Percentiles rank a stretch among this genome's conserved stretches.
These are phyloP conservation scores for Claviceps sp. DNA, from an alignment of 2,329 filamentous ascomycete species.

Conservation along the genomic window DNA sequence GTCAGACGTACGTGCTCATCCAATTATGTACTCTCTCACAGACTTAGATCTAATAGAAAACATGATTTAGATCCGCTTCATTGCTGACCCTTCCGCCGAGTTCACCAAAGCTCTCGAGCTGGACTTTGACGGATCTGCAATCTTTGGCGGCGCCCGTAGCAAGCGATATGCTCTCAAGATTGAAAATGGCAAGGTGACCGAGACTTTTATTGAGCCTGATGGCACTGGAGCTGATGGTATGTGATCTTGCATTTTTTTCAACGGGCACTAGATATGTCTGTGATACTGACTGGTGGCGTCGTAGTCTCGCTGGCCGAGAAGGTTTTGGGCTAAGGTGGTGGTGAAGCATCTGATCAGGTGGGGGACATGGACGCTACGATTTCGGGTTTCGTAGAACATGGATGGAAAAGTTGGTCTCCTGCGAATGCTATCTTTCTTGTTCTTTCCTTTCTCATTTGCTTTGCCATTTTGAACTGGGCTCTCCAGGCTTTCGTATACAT, in stretches of 20 bases:
- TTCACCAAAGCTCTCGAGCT: constrained; percentile 80
- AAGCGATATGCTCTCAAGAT: constrained; percentile 81
- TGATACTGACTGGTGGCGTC: constrained; percentile 1
- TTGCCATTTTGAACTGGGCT: not conserved
- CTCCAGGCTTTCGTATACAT: not conserved
- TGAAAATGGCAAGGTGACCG: constrained; percentile 73
- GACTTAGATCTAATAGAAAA: not conserved
- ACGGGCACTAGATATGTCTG: not conserved
- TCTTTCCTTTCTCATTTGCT: no score
- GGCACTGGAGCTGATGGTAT: constrained; percentile 70
- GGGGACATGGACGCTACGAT: not conserved
- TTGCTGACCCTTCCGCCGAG: constrained; percentile 64
- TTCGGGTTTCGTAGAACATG: not conserved
- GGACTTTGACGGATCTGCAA: constrained; percentile 61
- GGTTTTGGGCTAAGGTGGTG: constrained; percentile 23
- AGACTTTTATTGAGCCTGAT: constrained; percentile 74
- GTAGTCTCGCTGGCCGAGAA: constrained; percentile 39
- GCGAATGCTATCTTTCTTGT: not conserved
- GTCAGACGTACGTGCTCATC: constrained; percentile 55
- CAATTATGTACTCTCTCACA: not conserved
- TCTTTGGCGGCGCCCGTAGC: constrained; percentile 72
- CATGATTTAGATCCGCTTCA: constrained; percentile 60
- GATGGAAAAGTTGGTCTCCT: not conserved
- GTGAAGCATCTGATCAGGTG: not conserved
- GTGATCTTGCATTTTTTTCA: not conserved